Evolutionary conservation across 2,329 filamentous ascomycete species (phyloP).

Genomic region (Calycina herbarum): DNA sequence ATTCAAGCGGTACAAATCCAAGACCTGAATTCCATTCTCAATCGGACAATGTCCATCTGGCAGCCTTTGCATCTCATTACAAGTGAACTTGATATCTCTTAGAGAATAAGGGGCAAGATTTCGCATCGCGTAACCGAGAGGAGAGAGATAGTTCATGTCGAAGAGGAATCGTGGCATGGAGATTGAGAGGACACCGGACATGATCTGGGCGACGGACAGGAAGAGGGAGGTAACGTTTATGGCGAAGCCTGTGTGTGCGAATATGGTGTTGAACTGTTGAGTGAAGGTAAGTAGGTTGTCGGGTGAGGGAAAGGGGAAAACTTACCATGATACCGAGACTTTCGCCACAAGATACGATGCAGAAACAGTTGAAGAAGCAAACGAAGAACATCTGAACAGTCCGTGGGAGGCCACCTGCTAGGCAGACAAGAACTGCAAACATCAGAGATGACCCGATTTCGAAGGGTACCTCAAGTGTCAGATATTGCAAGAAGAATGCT

Average conservation of each 20-base stretch:
- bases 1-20: constrained; percentile 67
- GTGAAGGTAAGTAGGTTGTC: background rate
- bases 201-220: constrained; percentile 68
- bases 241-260: constrained; percentile 73
- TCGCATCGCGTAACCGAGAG: constrained; percentile 67
- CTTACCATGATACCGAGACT: constrained; percentile 66
- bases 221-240: constrained; percentile 71
- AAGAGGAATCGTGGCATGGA: constrained; percentile 66
- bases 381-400: constrained; percentile 67
- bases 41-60: constrained; percentile 64
- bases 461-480: constrained; percentile 69
- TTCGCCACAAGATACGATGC: constrained; percentile 73
- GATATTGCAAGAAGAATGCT: constrained; percentile 70
- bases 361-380: constrained; percentile 67
- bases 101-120: constrained; percentile 68
- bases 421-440: constrained; percentile 62
- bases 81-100: constrained; percentile 61
- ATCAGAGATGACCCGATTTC: constrained; percentile 65
- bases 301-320: background rate
- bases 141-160: constrained; percentile 70
- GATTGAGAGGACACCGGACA: constrained; percentile 71
- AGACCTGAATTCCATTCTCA: constrained; percentile 63
- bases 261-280: constrained; percentile 68
- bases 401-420: constrained; percentile 65
- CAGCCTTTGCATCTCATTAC: constrained; percentile 58